These are phyloP conservation scores for Rhodotorula sp. DNA, from an alignment of 1,284 basidiomycete genomes.

Conservation along the genomic window DNA sequence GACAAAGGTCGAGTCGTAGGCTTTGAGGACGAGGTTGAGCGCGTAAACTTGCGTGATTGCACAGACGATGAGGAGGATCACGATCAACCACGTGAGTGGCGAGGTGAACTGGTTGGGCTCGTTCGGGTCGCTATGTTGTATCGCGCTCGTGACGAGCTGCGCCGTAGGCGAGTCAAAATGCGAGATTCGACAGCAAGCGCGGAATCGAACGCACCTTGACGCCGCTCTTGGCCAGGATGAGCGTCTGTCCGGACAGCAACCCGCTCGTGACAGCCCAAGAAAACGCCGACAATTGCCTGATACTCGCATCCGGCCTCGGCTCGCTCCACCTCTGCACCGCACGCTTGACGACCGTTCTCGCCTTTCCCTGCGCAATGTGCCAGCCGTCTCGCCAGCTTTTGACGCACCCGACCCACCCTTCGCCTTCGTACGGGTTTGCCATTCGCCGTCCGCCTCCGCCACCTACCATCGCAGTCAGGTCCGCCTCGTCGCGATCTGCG, in stretches of 20 bases:
- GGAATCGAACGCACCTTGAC: constrained; percentile 37
- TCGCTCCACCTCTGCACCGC: constrained; percentile 72
- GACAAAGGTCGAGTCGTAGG: constrained; percentile 60
- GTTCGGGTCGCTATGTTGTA: constrained; percentile 32
- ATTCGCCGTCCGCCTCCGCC: constrained; percentile 35
- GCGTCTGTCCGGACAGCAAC: constrained; percentile 76
- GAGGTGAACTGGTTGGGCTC: constrained; percentile 62
- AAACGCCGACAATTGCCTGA: constrained; percentile 85
- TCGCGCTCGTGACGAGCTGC: constrained; percentile 36
- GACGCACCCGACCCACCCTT: constrained; percentile 16
- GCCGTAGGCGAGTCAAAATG: background rate
- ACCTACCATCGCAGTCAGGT: constrained; percentile 33
- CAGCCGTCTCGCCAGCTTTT: constrained; percentile 11
- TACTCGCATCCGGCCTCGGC: constrained; percentile 72
- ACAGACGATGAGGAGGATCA: constrained; percentile 71
- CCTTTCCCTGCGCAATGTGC: constrained; percentile 27
- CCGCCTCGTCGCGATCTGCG: constrained; percentile 20
- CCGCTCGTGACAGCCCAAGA: constrained; percentile 89
- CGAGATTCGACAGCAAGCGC: background rate
- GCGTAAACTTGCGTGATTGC: constrained; percentile 88
- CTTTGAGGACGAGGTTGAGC: constrained; percentile 43
- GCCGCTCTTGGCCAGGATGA: constrained; percentile 83
- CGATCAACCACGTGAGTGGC: constrained; percentile 74
- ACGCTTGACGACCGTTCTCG: constrained; percentile 60
- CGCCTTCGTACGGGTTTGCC: constrained; percentile 20